Evolutionary conservation across 1,139 yeast species (phyloP).

Genomic region (Tardiomyces digboiensis): DNA sequence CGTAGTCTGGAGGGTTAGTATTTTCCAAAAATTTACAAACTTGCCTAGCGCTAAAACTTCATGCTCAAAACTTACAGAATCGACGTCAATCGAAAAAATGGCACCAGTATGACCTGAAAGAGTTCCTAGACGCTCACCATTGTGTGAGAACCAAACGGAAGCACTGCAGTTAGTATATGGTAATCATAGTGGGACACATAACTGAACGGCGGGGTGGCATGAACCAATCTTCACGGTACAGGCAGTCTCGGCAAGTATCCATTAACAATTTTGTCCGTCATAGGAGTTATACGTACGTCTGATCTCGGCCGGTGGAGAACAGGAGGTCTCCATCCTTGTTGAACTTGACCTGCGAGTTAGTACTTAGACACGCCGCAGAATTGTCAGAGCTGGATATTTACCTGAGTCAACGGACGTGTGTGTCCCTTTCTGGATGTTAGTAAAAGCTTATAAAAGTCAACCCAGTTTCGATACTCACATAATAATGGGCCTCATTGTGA

Average conservation of each 20-base stretch:
- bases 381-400: too few species aligned
- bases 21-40: neutral
- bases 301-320: slow-evolving; percentile 85
- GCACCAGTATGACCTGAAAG: slow-evolving; percentile 89
- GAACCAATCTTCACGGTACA: neutral
- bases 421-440: slow-evolving; percentile 19
- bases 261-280: too few species aligned
- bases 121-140: slow-evolving; percentile 97
- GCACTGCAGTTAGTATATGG: slow-evolving; percentile 9
- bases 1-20: slow-evolving; percentile 30
- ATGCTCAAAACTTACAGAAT: slow-evolving; percentile 25
- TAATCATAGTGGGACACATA: neutral
- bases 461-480: neutral
- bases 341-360: slow-evolving; percentile 84
- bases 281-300: neutral
- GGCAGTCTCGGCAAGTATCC: neutral
- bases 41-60: too few species aligned
- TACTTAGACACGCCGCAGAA: too few species aligned
- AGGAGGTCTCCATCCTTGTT: slow-evolving; percentile 93
- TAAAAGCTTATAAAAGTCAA: too few species aligned
- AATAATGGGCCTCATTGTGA: slow-evolving; percentile 32
- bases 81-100: slow-evolving; percentile 91
- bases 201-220: too few species aligned
- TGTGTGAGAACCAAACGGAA: slow-evolving; percentile 80
- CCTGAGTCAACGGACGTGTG: slow-evolving; percentile 26